phyloP scores from a whole-genome alignment of 305 asterid genomes.

The Rubia occidens region DNA sequence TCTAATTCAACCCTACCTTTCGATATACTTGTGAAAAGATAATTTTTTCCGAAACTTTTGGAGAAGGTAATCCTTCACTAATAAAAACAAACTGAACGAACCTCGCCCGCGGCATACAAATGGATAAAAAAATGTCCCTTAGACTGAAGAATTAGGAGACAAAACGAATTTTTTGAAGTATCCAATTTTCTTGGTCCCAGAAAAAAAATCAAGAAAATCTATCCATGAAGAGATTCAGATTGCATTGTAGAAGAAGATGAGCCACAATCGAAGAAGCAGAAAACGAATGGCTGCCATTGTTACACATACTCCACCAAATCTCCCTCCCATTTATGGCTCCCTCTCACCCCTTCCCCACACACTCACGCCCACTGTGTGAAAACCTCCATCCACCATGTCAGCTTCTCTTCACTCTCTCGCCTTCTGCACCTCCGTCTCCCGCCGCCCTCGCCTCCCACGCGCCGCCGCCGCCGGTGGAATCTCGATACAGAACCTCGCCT shows the following conservation, averaged over 20 bases:
- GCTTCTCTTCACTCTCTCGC: conserved; percentile 50
- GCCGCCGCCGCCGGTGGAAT: conserved; percentile 36
- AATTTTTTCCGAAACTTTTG: no score
- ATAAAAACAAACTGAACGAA: no score
- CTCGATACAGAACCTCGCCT: conserved; percentile 29
- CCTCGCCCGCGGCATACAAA: no score
- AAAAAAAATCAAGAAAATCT: not conserved
- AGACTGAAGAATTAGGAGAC: no score
- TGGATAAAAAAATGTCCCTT: no score
- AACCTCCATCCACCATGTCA: conserved; percentile 31
- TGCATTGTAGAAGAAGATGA: not conserved
- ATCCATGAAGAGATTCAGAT: not conserved
- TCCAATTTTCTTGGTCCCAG: not conserved
- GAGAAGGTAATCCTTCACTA: no score
- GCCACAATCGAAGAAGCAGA: conserved; percentile 23
- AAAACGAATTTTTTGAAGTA: not conserved
- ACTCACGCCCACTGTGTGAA: not conserved
- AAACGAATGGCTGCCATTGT: conserved; percentile 56
- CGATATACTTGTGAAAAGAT: no score
- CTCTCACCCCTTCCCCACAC: conserved; percentile 15
- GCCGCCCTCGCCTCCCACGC: conserved; percentile 27
- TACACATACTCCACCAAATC: conserved; percentile 35
- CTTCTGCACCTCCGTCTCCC: conserved; percentile 51
- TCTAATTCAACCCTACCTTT: no score
- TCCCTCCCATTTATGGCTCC: not conserved